Percentiles rank a stretch among this genome's conserved stretches.
Evolutionary conservation across 2,329 filamentous ascomycete species (phyloP).

Genomic region (Xylariaceae sp.): DNA sequence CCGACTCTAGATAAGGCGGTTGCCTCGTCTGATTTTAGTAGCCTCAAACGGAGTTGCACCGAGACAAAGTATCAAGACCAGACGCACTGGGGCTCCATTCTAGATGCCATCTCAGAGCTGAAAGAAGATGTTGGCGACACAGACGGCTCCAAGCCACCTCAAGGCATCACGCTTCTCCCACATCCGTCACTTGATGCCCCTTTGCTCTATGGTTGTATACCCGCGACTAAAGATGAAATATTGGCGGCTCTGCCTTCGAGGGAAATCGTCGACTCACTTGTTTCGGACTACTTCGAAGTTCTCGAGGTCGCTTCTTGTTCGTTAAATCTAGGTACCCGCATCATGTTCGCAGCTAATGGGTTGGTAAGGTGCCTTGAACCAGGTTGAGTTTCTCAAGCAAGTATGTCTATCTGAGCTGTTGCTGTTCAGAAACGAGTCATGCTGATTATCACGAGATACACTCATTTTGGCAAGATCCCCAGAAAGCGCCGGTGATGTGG

Average conservation of each 20-base stretch:
- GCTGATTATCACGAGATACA: slow-evolving; percentile 36
- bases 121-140: slow-evolving; percentile 16
- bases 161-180: not conserved
- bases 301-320: slow-evolving; percentile 30
- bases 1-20: slow-evolving; percentile 4
- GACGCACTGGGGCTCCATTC: slow-evolving; percentile 21
- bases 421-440: not conserved
- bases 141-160: not conserved
- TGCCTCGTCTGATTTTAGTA: slow-evolving; percentile 14
- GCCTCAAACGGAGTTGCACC: slow-evolving; percentile 15
- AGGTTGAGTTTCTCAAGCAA: slow-evolving; percentile 29
- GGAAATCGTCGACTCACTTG: slow-evolving; percentile 32
- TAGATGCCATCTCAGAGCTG: slow-evolving; percentile 19
- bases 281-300: slow-evolving; percentile 38
- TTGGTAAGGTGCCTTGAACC: slow-evolving; percentile 25
- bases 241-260: slow-evolving; percentile 33
- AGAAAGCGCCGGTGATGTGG: slow-evolving; percentile 40
- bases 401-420: slow-evolving; percentile 7
- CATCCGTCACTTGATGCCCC: slow-evolving; percentile 11
- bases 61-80: slow-evolving; percentile 21
- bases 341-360: not conserved
- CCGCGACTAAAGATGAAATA: slow-evolving; percentile 30
- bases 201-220: slow-evolving; percentile 32
- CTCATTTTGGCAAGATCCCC: slow-evolving; percentile 42
- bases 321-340: not conserved